Percentiles rank a stretch among this genome's conserved stretches.
Conservation (phyloP, 768 basidiomycete genomes). For the Pleurotus tuber-regium region DNA sequence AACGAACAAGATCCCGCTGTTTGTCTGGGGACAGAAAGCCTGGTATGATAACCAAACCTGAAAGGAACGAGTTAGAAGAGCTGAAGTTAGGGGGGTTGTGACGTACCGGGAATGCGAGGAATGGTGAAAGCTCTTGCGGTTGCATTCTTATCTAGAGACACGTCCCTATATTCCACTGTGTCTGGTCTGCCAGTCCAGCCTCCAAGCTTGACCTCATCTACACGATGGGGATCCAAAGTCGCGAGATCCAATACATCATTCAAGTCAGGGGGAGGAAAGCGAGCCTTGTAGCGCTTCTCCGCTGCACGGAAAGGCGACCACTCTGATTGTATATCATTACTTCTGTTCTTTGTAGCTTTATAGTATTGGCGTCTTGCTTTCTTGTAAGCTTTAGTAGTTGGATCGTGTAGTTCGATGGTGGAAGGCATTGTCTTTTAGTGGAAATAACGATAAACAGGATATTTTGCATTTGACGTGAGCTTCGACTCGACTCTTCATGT, state of each 20-base stretch:
- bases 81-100: constrained; percentile 7
- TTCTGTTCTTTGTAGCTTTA: constrained; percentile 59
- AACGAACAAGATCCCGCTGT: constrained; percentile 68
- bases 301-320: constrained; percentile 78
- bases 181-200: constrained; percentile 46
- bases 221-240: constrained; percentile 35
- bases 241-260: constrained; percentile 67
- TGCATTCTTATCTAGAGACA: constrained; percentile 22
- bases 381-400: constrained; percentile 52
- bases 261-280: constrained; percentile 77
- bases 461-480: constrained; percentile 3
- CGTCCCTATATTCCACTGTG: constrained; percentile 30
- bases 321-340: constrained; percentile 38
- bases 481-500: constrained; percentile 42
- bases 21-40: constrained; percentile 57
- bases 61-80: constrained; percentile 10
- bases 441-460: constrained; percentile 31
- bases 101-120: constrained; percentile 56
- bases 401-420: constrained; percentile 36
- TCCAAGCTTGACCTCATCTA: constrained; percentile 40
- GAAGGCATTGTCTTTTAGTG: constrained; percentile 21
- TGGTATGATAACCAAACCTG: constrained; percentile 86
- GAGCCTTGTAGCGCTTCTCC: constrained; percentile 79
- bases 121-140: constrained; percentile 41
- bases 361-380: constrained; percentile 53